Percentiles rank a stretch among this genome's conserved stretches.
Conservation (phyloP, 108 stramenopile genomes). For the Nitzschia palea region DNA sequence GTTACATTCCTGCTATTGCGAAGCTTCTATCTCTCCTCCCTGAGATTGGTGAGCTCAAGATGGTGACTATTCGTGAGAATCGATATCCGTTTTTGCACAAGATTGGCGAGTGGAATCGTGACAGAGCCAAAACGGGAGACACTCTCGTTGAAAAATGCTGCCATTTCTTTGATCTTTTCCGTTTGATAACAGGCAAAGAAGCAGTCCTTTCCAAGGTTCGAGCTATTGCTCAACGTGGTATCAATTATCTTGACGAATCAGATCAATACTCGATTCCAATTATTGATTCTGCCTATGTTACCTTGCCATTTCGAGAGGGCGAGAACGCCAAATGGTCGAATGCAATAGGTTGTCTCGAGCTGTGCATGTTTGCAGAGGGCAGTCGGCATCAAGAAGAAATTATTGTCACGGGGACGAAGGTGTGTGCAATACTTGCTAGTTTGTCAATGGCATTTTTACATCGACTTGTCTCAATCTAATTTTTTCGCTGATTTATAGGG, state of each 20-base stretch:
- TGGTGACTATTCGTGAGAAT: constrained; percentile 84
- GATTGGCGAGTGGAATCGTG: constrained; percentile 79
- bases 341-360: constrained; percentile 73
- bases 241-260: constrained; percentile 66
- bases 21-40: constrained; percentile 66
- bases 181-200: constrained; percentile 77
- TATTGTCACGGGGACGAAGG: constrained; percentile 83
- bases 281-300: constrained; percentile 82
- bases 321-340: constrained; percentile 15
- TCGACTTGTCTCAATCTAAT: background rate
- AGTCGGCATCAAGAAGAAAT: constrained; percentile 88
- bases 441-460: background rate
- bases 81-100: constrained; percentile 83
- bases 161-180: constrained; percentile 87
- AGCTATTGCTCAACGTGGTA: constrained; percentile 61
- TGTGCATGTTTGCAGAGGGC: constrained; percentile 86
- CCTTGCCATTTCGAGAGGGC: constrained; percentile 55
- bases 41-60: constrained; percentile 73
- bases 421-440: constrained; percentile 8
- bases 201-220: constrained; percentile 39
- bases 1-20: constrained; percentile 83
- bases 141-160: constrained; percentile 87
- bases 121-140: constrained; percentile 67
- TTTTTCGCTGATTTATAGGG: constrained; percentile 29
- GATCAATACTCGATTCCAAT: constrained; percentile 57